phyloP scores from a whole-genome alignment of 2,329 filamentous ascomycete genomes.

The Colletotrichum musicola region DNA sequence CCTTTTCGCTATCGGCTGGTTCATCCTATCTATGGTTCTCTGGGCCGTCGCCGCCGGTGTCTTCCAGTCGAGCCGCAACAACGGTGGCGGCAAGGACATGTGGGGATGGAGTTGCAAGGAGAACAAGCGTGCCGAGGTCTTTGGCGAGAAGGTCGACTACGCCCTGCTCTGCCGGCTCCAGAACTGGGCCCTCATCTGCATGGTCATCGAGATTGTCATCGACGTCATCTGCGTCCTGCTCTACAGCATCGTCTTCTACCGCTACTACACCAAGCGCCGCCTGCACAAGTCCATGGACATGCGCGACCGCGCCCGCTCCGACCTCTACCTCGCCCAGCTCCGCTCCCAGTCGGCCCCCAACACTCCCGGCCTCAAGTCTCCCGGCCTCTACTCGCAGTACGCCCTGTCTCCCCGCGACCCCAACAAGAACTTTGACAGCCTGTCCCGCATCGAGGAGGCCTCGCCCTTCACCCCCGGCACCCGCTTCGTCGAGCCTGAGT shows the following conservation, averaged over 20 bases:
- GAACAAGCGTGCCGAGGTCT: slow-evolving; percentile 84
- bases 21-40: slow-evolving; percentile 91
- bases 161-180: slow-evolving; percentile 90
- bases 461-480: slow-evolving; percentile 66
- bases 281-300: slow-evolving; percentile 97
- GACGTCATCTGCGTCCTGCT: slow-evolving; percentile 92
- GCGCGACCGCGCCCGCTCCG: slow-evolving; percentile 92
- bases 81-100: slow-evolving; percentile 82
- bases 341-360: slow-evolving; percentile 91
- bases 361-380: slow-evolving; percentile 87
- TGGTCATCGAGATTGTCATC: slow-evolving; percentile 95
- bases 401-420: slow-evolving; percentile 59
- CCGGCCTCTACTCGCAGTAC: slow-evolving; percentile 58
- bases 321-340: slow-evolving; percentile 91
- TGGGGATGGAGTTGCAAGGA: slow-evolving; percentile 99
- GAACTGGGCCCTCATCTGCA: slow-evolving; percentile 97
- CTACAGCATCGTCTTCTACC: slow-evolving; percentile 96
- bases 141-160: slow-evolving; percentile 86
- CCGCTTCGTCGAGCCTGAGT: slow-evolving; percentile 72
- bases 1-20: slow-evolving; percentile 91
- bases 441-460: slow-evolving; percentile 56
- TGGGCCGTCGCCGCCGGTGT: slow-evolving; percentile 90
- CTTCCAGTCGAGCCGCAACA: slow-evolving; percentile 82
- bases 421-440: slow-evolving; percentile 63
- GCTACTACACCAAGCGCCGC: slow-evolving; percentile 95